These are phyloP conservation scores for Cucurbita maxima DNA, from an alignment of 306 rosid genomes.

Conservation along the genomic window DNA sequence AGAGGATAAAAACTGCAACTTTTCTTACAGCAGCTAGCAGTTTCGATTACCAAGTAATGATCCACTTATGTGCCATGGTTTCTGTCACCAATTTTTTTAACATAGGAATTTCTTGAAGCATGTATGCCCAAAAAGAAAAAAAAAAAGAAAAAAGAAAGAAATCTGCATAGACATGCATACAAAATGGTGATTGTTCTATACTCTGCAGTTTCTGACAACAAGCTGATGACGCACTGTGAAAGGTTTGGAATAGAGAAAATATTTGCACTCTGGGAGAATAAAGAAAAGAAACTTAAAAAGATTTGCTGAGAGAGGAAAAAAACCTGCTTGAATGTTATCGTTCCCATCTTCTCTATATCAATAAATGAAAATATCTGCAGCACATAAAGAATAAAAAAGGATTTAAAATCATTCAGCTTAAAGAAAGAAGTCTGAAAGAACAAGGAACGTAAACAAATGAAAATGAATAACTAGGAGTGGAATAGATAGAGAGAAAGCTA, in stretches of 20 bases:
- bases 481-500: not conserved
- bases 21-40: not conserved
- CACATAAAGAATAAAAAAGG: not conserved
- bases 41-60: not conserved
- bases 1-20: not conserved
- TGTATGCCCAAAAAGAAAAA: not conserved
- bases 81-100: not conserved
- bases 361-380: conserved; percentile 63
- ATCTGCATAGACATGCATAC: not conserved
- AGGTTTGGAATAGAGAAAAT: not conserved
- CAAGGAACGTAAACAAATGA: not conserved
- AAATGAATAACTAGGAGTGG: not conserved
- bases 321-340: conserved; percentile 76
- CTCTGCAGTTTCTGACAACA: not conserved
- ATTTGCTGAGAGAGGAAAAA: not conserved
- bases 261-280: not conserved
- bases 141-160: not conserved
- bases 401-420: not conserved
- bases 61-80: not conserved
- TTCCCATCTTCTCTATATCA: conserved; percentile 51
- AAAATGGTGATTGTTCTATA: not conserved
- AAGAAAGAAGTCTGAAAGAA: not conserved
- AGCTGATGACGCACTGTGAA: not conserved
- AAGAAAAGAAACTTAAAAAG: not conserved
- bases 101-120: not conserved